Evolutionary conservation across 805 yeast genomes (phyloP).

Genomic region (Hanseniaspora nectarophila): DNA sequence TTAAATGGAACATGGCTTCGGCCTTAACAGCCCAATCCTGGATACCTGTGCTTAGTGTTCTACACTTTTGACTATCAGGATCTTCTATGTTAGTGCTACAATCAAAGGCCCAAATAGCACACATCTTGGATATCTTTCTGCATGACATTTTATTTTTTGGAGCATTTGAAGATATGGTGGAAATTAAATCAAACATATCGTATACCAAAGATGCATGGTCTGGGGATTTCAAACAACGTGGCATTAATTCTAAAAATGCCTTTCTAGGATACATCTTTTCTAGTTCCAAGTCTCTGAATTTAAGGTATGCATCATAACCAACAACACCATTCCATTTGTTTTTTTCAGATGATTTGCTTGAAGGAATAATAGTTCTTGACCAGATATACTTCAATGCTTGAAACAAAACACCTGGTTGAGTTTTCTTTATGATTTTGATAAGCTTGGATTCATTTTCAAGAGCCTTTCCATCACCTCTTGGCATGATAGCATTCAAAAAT

Average conservation of each 20-base stretch:
- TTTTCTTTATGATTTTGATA: constrained; percentile 33
- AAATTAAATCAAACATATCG: constrained; percentile 72
- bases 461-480: constrained; percentile 39
- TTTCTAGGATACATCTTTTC: constrained; percentile 55
- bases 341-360: not conserved
- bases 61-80: constrained; percentile 22
- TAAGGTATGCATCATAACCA: constrained; percentile 74
- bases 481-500: constrained; percentile 49
- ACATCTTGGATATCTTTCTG: constrained; percentile 65
- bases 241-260: constrained; percentile 73
- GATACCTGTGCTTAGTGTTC: constrained; percentile 54
- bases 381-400: constrained; percentile 72
- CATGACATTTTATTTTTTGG: constrained; percentile 69
- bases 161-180: constrained; percentile 66
- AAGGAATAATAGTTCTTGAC: constrained; percentile 44
- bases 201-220: constrained; percentile 83
- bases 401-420: constrained; percentile 60
- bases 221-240: constrained; percentile 67
- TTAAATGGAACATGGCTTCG: constrained; percentile 72
- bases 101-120: constrained; percentile 82
- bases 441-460: constrained; percentile 36
- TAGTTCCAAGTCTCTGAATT: constrained; percentile 53
- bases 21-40: constrained; percentile 70
- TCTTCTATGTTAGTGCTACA: constrained; percentile 15
- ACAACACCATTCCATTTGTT: constrained; percentile 50